Evolutionary conservation across 106 monocot species (phyloP), one percentile per base, ranked within the genome.

Genomic region (Dendrobium huoshanense): DNA sequence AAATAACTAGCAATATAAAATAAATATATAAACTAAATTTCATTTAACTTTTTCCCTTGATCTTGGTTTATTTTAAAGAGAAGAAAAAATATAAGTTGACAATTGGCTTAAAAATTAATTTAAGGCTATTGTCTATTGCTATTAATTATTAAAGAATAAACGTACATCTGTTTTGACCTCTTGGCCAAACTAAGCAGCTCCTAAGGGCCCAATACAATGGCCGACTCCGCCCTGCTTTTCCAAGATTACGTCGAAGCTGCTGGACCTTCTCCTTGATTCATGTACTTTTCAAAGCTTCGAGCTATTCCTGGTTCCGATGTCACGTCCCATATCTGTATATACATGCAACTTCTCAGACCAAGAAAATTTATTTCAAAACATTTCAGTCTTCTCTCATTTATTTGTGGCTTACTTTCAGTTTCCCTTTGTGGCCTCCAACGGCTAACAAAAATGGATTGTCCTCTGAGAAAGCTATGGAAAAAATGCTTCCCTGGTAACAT

Each of bases 361-460:
- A 49, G 10, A 72, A 78, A 19, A 22, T 3, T 70, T 33, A 25
- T 27, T 11, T 13, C 37, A 70, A 70, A 70, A 70, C 4, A 70
- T 27, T 70, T 16, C 33, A 70, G 0, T 31, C 29, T 70, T 15
- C 3, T 70, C 25, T 15, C 70, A 77, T 18, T 37, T 16, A 67
- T 67, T 13, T 33, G 27, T 48, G 72, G 43, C 82, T 79, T 79
- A 88, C 93, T 41, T 81, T 75, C 29, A 87, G 76, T 81, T 77
- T 84, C 1, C 93, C 93, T 79, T 93, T 93, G 78, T 83, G 85
- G 33, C 93, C 93, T 79, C 93, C 90, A 31, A 88, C 65, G 37
- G 90, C 93, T 77, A 93, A 72, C 80, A 84, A 82, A 80, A 84
- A 90, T 18, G 93, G 90, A 73, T 51, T 85, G 61, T 93, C 90